These are phyloP conservation scores for Phytophthora tentaculata DNA, from an alignment of 352 stramenopile genomes.

Conservation along the genomic window DNA sequence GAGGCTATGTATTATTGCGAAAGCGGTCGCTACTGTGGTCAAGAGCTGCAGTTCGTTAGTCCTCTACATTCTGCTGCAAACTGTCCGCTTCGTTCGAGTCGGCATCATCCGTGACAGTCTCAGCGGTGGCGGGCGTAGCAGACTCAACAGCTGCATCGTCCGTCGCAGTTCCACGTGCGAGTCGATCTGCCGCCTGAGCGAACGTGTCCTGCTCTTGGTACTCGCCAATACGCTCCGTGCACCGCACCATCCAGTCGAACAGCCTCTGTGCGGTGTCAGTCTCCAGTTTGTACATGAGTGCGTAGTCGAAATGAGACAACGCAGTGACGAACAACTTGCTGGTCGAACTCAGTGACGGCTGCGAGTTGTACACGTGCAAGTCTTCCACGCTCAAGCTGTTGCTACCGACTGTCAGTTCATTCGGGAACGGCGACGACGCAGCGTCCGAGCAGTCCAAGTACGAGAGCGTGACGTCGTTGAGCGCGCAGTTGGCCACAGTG, in stretches of 20 bases:
- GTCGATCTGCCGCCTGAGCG: slow-evolving; percentile 42
- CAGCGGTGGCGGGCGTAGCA: background rate
- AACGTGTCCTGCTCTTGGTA: slow-evolving; percentile 50
- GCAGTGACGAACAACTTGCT: slow-evolving; percentile 59
- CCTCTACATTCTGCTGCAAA: slow-evolving; percentile 18
- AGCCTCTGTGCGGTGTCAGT: slow-evolving; percentile 35
- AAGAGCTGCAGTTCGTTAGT: slow-evolving; percentile 2
- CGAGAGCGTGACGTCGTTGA: slow-evolving; percentile 53
- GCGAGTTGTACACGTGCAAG: slow-evolving; percentile 63
- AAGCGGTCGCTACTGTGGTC: background rate
- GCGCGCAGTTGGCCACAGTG: slow-evolving; percentile 44
- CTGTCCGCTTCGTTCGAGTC: slow-evolving; percentile 6
- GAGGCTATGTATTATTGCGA: slow-evolving; percentile 13
- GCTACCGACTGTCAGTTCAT: slow-evolving; percentile 14
- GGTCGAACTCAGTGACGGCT: slow-evolving; percentile 58
- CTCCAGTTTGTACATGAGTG: slow-evolving; percentile 71
- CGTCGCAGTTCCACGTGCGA: slow-evolving; percentile 21
- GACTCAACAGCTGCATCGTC: slow-evolving; percentile 7
- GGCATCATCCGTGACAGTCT: slow-evolving; percentile 9
- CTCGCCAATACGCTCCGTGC: slow-evolving; percentile 53
- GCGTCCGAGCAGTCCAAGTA: slow-evolving; percentile 37
- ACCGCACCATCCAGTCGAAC: slow-evolving; percentile 62
- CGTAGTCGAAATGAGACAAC: slow-evolving; percentile 62
- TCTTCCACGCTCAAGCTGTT: slow-evolving; percentile 47
- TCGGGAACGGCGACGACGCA: slow-evolving; percentile 29